A percentile compares a stretch with the other conserved stretches of the same genome.
Evolutionary conservation across 2,329 filamentous ascomycete genomes (phyloP).

Genomic region (Thelonectria discophora): DNA sequence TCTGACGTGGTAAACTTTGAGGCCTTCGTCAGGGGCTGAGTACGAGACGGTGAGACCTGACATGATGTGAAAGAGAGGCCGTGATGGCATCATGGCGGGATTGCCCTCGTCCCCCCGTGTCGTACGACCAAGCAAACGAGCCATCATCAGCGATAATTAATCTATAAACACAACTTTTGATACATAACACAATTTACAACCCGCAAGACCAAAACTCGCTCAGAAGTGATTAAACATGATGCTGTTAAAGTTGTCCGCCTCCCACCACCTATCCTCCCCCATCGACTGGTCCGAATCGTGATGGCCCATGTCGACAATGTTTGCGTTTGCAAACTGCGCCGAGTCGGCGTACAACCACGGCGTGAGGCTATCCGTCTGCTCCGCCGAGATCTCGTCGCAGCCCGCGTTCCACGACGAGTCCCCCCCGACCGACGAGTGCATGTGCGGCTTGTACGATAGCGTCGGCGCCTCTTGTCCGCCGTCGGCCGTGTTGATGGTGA

Average conservation of each 20-base stretch:
- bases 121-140: no score
- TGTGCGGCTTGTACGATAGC: constrained; percentile 46
- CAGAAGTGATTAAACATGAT: constrained; percentile 51
- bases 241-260: constrained; percentile 50
- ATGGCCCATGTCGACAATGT: constrained; percentile 49
- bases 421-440: constrained; percentile 4
- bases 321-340: constrained; percentile 49
- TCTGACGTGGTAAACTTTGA: no score
- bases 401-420: constrained; percentile 34
- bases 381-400: constrained; percentile 44
- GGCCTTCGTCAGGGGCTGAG: no score
- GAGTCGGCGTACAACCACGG: constrained; percentile 56
- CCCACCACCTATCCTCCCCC: constrained; percentile 49
- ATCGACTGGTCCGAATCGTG: constrained; percentile 42
- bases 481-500: constrained; percentile 60
- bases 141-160: no score
- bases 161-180: constrained; percentile 3
- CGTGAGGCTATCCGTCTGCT: constrained; percentile 49
- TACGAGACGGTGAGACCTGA: no score
- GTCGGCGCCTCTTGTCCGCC: constrained; percentile 60
- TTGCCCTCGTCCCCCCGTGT: no score
- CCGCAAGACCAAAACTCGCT: constrained; percentile 22
- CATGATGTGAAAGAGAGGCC: no score
- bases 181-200: constrained; percentile 5
- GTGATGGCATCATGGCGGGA: no score